Conservation (phyloP, 1,139 yeast species). For the Saccharomycopsis crataegensis region DNA sequence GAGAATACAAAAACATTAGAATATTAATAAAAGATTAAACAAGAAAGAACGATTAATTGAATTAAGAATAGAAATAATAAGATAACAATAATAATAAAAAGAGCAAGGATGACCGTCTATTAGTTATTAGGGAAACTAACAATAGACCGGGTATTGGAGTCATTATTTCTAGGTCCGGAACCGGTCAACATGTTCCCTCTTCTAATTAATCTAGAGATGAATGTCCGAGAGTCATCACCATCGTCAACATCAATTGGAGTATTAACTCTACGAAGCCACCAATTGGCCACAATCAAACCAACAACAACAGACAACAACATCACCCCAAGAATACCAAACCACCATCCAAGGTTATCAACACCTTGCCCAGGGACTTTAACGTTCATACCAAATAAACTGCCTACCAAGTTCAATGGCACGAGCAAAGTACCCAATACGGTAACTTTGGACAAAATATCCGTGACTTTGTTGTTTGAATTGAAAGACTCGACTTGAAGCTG, state of each 20-base stretch:
- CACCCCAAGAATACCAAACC: conserved; percentile 57
- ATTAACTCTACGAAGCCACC: neutral
- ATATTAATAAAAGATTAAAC: neutral
- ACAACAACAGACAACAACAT: conserved; percentile 33
- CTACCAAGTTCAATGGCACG: conserved; percentile 81
- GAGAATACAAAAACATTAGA: neutral
- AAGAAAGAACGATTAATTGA: neutral
- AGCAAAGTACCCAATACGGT: conserved; percentile 86
- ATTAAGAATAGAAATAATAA: neutral
- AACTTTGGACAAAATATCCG: conserved; percentile 81
- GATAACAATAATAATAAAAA: neutral
- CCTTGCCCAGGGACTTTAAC: conserved; percentile 75
- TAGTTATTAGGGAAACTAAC: neutral
- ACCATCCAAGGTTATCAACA: conserved; percentile 44
- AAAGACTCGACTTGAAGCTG: conserved; percentile 91
- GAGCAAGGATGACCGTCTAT: neutral
- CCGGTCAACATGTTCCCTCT: neutral
- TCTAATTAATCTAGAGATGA: neutral
- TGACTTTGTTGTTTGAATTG: conserved; percentile 73
- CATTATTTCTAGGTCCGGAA: neutral
- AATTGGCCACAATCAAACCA: conserved; percentile 29
- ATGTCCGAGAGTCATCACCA: neutral
- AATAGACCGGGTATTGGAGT: neutral
- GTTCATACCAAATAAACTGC: conserved; percentile 96
- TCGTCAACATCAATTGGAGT: neutral